phyloP scores from a whole-genome alignment of 208 protist species.

The Trypanosomatidae sp. region DNA sequence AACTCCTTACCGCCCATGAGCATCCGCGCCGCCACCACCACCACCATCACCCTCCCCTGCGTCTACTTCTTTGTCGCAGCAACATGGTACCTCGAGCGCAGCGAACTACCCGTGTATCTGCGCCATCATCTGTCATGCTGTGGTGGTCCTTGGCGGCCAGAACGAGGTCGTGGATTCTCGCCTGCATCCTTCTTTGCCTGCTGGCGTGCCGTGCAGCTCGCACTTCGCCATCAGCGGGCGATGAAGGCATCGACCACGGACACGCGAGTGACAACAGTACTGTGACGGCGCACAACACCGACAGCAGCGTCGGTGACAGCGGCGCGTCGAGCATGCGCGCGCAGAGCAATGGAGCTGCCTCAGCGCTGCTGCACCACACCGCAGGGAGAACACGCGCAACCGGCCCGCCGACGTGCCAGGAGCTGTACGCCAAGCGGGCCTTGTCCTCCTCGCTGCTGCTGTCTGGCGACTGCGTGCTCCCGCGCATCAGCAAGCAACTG shows the following conservation, averaged over 20 bases:
- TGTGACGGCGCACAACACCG: not conserved
- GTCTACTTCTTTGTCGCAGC: not conserved
- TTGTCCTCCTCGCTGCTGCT: not conserved
- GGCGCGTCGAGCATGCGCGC: not conserved
- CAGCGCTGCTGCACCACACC: not conserved
- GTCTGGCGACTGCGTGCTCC: slow-evolving; percentile 1
- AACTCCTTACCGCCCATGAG: not conserved
- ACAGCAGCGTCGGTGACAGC: not conserved
- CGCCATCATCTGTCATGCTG: not conserved
- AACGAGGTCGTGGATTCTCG: not conserved
- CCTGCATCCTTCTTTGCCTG: not conserved
- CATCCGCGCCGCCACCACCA: not conserved
- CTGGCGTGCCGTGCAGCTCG: not conserved
- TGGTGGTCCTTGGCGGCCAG: not conserved
- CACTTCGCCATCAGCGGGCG: not conserved
- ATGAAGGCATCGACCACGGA: not conserved
- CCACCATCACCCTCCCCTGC: not conserved
- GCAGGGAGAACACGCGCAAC: not conserved
- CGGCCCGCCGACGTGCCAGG: not conserved
- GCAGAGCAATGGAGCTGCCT: not conserved
- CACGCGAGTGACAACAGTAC: not conserved
- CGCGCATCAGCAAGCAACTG: not conserved
- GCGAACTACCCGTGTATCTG: not conserved
- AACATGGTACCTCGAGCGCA: not conserved
- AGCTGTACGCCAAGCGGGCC: not conserved